These are phyloP conservation scores for Escallonia herrerae DNA, from an alignment of 129 eudicot genomes.

Conservation along the genomic window DNA sequence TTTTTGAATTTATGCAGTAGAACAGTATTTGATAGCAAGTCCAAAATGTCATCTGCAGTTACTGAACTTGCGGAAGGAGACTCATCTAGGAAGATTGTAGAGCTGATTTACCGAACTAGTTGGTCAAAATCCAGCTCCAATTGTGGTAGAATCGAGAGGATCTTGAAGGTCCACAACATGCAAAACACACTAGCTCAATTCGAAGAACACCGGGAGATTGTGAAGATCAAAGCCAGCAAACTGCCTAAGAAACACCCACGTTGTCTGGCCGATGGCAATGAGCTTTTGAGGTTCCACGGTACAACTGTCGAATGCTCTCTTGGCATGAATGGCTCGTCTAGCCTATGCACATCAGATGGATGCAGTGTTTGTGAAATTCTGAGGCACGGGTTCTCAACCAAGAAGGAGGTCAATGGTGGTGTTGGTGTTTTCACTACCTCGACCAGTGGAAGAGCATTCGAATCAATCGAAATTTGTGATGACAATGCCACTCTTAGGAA, in stretches of 20 bases:
- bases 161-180: slow-evolving; percentile 90
- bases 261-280: slow-evolving; percentile 33
- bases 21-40: too few relatives aligned
- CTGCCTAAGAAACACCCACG: slow-evolving; percentile 29
- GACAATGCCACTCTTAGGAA: slow-evolving; percentile 30
- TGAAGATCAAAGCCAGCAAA: slow-evolving; percentile 32
- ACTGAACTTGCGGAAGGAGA: slow-evolving; percentile 93
- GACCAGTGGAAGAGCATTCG: slow-evolving; percentile 69
- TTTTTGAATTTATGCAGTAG: too few relatives aligned
- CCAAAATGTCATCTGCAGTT: slow-evolving; percentile 30
- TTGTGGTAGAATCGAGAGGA: slow-evolving; percentile 67
- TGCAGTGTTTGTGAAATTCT: slow-evolving; percentile 26
- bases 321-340: slow-evolving; percentile 22
- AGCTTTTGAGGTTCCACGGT: slow-evolving; percentile 26
- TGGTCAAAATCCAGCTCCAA: slow-evolving; percentile 49
- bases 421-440: slow-evolving; percentile 85
- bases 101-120: slow-evolving; percentile 79
- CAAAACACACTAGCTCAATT: slow-evolving; percentile 83
- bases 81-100: slow-evolving; percentile 87
- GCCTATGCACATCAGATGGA: slow-evolving; percentile 21
- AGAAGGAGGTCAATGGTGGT: slow-evolving; percentile 37
- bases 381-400: slow-evolving; percentile 37
- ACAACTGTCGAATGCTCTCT: slow-evolving; percentile 24
- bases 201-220: slow-evolving; percentile 49
- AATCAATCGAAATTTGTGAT: slow-evolving; percentile 31